Evolutionary conservation across 2,329 filamentous ascomycete species (phyloP).

Genomic region (Sphaerulina vaccinii): DNA sequence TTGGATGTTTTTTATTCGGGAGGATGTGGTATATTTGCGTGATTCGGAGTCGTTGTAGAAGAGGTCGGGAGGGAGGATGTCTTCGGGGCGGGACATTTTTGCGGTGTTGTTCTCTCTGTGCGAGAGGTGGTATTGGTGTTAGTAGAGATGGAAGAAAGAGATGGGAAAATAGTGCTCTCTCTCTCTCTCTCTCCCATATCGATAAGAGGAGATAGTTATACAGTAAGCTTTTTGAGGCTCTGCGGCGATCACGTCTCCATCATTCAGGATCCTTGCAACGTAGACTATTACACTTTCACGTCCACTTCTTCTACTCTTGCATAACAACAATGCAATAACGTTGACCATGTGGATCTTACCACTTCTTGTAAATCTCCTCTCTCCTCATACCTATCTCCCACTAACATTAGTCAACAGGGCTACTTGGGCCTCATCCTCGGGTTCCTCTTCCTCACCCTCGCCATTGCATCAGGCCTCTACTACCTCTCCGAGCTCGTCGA

Average conservation of each 20-base stretch:
- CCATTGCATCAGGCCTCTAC: constrained; percentile 96
- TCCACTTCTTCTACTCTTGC: not conserved
- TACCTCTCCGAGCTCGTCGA: constrained; percentile 98
- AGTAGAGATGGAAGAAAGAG: no score
- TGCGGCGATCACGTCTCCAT: no score
- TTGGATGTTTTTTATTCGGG: constrained; percentile 93
- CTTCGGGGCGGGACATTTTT: constrained; percentile 94
- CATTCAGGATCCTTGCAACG: not conserved
- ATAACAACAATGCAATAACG: constrained; percentile 1
- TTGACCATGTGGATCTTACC: constrained; percentile 87
- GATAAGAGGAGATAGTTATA: no score
- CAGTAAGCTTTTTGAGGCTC: no score
- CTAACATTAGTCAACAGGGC: constrained; percentile 48
- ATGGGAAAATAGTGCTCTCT: no score
- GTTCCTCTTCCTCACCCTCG: constrained; percentile 90
- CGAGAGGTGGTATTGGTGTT: not conserved
- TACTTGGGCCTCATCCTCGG: constrained; percentile 84
- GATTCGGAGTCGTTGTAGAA: constrained; percentile 97
- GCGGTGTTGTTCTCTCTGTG: not conserved
- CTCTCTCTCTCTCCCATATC: no score
- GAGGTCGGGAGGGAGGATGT: constrained; percentile 89
- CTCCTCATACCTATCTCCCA: not conserved
- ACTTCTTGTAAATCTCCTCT: constrained; percentile 54
- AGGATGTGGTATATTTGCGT: constrained; percentile 94
- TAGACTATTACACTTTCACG: not conserved